Evolutionary conservation across 1,284 basidiomycete genomes (phyloP), one percentile per base, ranked within the genome.

Genomic region (Coniferiporia weirii): DNA sequence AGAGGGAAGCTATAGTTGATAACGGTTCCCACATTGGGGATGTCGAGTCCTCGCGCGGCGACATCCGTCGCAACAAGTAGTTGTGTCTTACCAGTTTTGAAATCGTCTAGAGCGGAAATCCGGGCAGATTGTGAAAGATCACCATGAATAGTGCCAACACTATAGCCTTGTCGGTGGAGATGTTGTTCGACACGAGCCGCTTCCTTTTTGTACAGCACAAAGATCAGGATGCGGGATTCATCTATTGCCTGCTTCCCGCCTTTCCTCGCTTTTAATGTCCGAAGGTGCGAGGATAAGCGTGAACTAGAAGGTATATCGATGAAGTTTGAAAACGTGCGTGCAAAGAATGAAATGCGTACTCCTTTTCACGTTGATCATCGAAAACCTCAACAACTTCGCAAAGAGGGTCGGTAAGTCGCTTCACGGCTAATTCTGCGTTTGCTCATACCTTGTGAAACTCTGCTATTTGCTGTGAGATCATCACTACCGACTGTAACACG

Each of bases 161-260:
- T 76, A 77, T 90, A 96, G 2, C 94, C 93, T 43, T 87, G 84
- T 47, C 86, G 78, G 56, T 80, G 77, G 17, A 99, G 83, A 65
- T 85, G 91, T 66, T 83, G 78, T 70, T 95, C 93, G 3, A 99
- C 86, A 15, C 97, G 83, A 50, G 91, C 83, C 1, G 95, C 93
- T 74, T 99, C 95, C 72, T 95, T 96, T 76, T 99, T 99, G 80
- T 99, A 99, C 50, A 99, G 79, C 1, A 92, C 96, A 72, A 99
- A 99, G 48, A 99, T 84, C 48, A 99, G 84, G 61, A 95, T 85
- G 57, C 93, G 91, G 10, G 88, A 73, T 40, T 84, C 81, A 19
- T 76, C 79, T n/a, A 27, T 20, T 2, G 79, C 72, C 52, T 68
- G 70, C 69, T 64, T 77, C 38, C 74, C 72, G 53, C 77, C 81